These are phyloP conservation scores for Spiraea crenata DNA, from an alignment of 331 rosid genomes.

Conservation along the genomic window DNA sequence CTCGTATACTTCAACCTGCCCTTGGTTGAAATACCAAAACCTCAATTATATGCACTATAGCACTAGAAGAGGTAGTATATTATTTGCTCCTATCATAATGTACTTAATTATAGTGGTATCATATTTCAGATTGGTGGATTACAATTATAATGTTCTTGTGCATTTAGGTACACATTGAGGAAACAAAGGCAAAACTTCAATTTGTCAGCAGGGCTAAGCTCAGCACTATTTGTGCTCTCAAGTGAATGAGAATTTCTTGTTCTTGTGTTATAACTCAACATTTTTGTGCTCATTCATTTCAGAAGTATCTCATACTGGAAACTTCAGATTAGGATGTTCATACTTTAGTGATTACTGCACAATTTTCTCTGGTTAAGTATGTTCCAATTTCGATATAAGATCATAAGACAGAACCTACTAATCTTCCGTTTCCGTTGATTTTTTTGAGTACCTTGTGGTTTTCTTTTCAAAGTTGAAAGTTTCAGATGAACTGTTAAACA, in stretches of 20 bases:
- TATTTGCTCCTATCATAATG: not conserved
- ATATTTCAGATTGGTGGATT: not conserved
- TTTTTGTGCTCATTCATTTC: not conserved
- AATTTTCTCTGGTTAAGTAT: no score
- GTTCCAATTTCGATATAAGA: no score
- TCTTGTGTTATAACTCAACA: not conserved
- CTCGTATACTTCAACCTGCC: conserved; percentile 99
- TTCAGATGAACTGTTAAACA: no score
- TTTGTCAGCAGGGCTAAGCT: conserved; percentile 98
- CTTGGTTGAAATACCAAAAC: conserved; percentile 99
- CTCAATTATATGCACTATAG: conserved; percentile 87
- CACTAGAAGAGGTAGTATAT: conserved; percentile 85
- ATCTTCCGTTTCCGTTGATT: no score
- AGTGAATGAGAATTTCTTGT: conserved; percentile 74
- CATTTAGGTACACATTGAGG: conserved; percentile 75
- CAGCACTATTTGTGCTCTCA: conserved; percentile 88
- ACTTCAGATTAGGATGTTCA: not conserved
- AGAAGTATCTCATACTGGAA: not conserved
- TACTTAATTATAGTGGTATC: no score
- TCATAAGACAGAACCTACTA: no score
- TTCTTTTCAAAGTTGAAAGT: no score
- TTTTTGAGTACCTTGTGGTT: no score
- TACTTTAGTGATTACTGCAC: not conserved
- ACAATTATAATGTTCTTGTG: conserved; percentile 18
- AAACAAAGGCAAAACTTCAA: conserved; percentile 94